phyloP scores from a whole-genome alignment of 148 eudicot genomes.

The Amaranthus hypochondriacus region DNA sequence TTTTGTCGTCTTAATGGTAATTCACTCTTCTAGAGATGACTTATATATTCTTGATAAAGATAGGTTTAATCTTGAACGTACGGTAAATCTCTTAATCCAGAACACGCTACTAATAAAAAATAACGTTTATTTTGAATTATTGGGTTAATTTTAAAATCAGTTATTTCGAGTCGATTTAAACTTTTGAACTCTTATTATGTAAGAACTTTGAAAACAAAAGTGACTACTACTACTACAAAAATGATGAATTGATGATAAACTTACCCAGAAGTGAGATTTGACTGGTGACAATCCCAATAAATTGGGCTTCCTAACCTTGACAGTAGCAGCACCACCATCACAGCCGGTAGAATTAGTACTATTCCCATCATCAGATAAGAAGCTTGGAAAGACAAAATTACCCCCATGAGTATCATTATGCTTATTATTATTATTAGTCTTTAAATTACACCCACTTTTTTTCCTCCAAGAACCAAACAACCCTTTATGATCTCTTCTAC shows the following conservation, averaged over 20 bases:
- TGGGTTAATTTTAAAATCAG: too few relatives aligned
- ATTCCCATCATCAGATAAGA: slow-evolving; percentile 14
- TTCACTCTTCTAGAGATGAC: too few relatives aligned
- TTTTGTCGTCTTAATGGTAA: too few relatives aligned
- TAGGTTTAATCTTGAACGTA: too few relatives aligned
- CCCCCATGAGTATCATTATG: slow-evolving; percentile 30
- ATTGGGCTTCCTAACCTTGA: slow-evolving; percentile 36
- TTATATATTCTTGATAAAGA: too few relatives aligned
- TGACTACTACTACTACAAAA: not conserved
- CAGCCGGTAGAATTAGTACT: not conserved
- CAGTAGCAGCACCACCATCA: slow-evolving; percentile 12
- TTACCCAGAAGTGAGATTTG: slow-evolving; percentile 68
- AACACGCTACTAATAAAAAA: too few relatives aligned
- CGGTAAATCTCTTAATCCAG: too few relatives aligned
- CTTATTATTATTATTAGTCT: not conserved
- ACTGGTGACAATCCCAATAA: slow-evolving; percentile 34
- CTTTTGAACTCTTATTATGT: not conserved
- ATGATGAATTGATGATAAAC: slow-evolving; percentile 12
- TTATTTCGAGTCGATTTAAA: not conserved
- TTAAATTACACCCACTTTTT: slow-evolving; percentile 9
- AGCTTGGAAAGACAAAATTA: slow-evolving; percentile 38
- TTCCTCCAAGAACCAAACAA: slow-evolving; percentile 42
- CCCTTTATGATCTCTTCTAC: slow-evolving; percentile 25
- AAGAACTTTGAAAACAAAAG: not conserved
- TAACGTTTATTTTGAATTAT: too few relatives aligned